phyloP scores from a whole-genome alignment of 306 rosid species.

The Dalbergia cochinchinensis region DNA sequence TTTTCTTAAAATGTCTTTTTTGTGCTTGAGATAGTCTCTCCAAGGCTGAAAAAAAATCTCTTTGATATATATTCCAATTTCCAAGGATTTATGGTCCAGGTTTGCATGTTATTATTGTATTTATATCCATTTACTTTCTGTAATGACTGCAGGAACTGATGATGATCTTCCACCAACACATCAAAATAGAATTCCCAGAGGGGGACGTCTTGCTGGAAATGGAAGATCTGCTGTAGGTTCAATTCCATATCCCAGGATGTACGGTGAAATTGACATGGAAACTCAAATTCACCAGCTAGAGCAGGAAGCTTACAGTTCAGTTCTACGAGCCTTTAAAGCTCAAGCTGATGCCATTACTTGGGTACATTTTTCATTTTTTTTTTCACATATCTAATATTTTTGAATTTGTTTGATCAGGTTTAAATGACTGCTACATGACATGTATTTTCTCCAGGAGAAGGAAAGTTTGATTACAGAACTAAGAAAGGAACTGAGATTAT shows the following conservation, averaged over 20 bases:
- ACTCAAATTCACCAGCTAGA: constrained; percentile 94
- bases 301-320: constrained; percentile 93
- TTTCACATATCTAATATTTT: constrained; percentile 49
- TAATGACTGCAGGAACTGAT: constrained; percentile 78
- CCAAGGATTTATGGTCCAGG: constrained; percentile 31
- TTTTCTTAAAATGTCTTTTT: constrained; percentile 21
- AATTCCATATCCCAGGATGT: constrained; percentile 75
- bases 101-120: constrained; percentile 20
- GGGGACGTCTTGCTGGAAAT: constrained; percentile 80
- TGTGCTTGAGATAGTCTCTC: constrained; percentile 2
- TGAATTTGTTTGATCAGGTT: constrained; percentile 58
- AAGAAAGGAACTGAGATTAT: constrained; percentile 88
- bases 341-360: constrained; percentile 99
- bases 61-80: constrained; percentile 22
- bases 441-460: constrained; percentile 86
- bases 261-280: constrained; percentile 87
- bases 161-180: constrained; percentile 91
- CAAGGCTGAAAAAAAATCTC: background rate
- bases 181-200: constrained; percentile 84
- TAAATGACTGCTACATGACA: constrained; percentile 59
- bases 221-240: constrained; percentile 81
- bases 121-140: constrained; percentile 26
- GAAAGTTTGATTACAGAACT: constrained; percentile 92
- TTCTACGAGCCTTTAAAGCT: constrained; percentile 97
- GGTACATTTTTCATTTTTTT: constrained; percentile 64